Conservation (phyloP, 1,139 yeast species). For the Taiozyma onychis region DNA sequence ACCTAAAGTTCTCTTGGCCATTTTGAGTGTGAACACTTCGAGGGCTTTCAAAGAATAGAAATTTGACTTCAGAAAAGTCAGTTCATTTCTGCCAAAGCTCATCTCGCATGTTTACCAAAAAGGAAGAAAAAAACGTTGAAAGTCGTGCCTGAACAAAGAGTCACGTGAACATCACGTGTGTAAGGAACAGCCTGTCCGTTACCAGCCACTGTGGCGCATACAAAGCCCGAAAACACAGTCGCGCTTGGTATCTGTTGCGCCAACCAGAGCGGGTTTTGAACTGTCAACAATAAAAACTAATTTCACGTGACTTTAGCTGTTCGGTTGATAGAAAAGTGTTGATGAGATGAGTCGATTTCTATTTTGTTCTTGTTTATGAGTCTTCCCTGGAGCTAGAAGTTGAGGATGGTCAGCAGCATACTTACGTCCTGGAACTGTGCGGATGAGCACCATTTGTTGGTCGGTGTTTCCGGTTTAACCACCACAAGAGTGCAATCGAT, state of each 20-base stretch:
- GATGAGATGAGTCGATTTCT: neutral
- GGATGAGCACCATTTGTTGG: conserved; percentile 53
- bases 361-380: neutral
- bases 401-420: conserved; percentile 25
- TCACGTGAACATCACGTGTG: neutral
- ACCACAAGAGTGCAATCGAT: conserved; percentile 45
- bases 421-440: conserved; percentile 46
- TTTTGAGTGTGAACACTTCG: conserved; percentile 18
- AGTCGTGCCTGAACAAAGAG: neutral
- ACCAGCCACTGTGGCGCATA: neutral
- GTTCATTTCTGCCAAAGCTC: neutral
- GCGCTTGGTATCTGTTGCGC: neutral
- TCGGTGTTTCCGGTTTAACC: conserved; percentile 54
- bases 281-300: neutral
- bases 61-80: neutral
- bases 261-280: neutral
- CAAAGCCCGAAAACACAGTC: neutral
- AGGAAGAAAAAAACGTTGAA: neutral
- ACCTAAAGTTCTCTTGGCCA: conserved; percentile 82
- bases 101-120: neutral
- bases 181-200: neutral
- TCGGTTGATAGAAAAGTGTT: neutral
- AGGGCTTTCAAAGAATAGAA: neutral
- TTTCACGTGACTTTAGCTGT: neutral
- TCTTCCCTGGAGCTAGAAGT: neutral